These are phyloP conservation scores for Kodamaea alishanica DNA, from an alignment of 1,139 yeast species.

Conservation along the genomic window DNA sequence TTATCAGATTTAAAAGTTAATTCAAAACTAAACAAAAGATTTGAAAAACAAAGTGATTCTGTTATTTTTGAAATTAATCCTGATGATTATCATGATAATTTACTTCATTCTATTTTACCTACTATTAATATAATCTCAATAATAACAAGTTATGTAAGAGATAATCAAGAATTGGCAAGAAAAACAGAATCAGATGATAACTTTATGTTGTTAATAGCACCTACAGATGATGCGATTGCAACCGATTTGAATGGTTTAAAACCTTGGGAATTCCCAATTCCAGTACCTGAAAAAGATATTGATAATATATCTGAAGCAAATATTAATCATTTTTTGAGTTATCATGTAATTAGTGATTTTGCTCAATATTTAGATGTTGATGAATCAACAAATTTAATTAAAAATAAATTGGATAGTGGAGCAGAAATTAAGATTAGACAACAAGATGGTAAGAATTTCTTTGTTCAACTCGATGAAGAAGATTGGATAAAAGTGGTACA, in stretches of 20 bases:
- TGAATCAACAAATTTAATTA: slow-evolving; percentile 18
- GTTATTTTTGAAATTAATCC: slow-evolving; percentile 12
- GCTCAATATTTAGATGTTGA: slow-evolving; percentile 20
- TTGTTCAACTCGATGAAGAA: slow-evolving; percentile 13
- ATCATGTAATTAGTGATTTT: slow-evolving; percentile 44
- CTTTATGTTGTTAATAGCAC: slow-evolving; percentile 55
- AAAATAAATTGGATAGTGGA: slow-evolving; percentile 37
- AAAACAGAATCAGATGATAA: slow-evolving; percentile 37
- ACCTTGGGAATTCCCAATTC: slow-evolving; percentile 69
- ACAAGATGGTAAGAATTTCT: slow-evolving; percentile 10
- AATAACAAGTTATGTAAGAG: slow-evolving; percentile 56
- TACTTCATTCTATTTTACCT: slow-evolving; percentile 38
- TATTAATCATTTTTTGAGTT: slow-evolving; percentile 47
- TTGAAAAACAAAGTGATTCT: slow-evolving; percentile 3
- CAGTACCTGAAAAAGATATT: slow-evolving; percentile 30
- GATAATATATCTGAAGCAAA: slow-evolving; percentile 46
- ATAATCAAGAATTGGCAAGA: slow-evolving; percentile 39
- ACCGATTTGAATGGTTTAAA: slow-evolving; percentile 35
- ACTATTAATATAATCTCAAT: slow-evolving; percentile 45
- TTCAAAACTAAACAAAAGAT: not conserved
- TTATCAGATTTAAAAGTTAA: not conserved
- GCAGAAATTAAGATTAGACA: slow-evolving; percentile 42
- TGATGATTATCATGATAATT: slow-evolving; percentile 11
- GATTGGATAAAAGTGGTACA: slow-evolving; percentile 37
- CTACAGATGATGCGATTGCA: slow-evolving; percentile 52